These are phyloP conservation scores for Niebla homalea DNA, from an alignment of 495 filamentous ascomycete species.

Conservation along the genomic window DNA sequence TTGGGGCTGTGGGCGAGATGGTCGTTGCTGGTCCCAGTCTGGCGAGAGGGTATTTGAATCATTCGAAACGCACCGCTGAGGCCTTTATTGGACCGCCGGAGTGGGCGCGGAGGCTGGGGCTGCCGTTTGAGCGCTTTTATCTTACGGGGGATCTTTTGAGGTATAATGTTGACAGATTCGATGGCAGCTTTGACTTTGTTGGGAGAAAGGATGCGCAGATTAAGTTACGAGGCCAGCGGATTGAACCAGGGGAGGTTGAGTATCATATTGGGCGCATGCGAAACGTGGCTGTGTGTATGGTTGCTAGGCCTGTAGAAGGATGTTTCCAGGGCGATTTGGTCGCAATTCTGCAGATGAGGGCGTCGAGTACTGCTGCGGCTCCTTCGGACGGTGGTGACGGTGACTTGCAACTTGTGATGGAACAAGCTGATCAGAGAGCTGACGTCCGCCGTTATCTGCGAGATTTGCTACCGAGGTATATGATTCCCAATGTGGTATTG, in stretches of 20 bases:
- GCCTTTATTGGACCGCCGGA: constrained; percentile 19
- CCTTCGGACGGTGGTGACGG: not conserved
- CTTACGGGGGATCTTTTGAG: no score
- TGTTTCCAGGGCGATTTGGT: no score
- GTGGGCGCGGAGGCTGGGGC: constrained; percentile 5
- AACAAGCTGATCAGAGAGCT: not conserved
- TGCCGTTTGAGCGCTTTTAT: constrained; percentile 10
- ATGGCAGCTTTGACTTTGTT: constrained; percentile 20
- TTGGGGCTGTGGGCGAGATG: constrained; percentile 29
- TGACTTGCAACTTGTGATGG: not conserved
- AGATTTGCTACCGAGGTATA: constrained; percentile 21
- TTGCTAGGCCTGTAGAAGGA: no score
- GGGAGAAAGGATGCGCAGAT: constrained; percentile 20
- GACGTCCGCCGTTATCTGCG: not conserved
- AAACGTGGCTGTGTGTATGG: no score
- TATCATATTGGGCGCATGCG: constrained; percentile 5
- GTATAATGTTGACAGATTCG: no score
- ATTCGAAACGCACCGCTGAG: constrained; percentile 20
- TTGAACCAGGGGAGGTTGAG: constrained; percentile 13
- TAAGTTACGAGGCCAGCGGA: constrained; percentile 11
- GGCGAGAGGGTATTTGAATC: constrained; percentile 25
- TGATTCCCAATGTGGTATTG: constrained; percentile 29
- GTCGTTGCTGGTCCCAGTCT: constrained; percentile 25
- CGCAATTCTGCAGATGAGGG: no score
- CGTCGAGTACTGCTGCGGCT: not conserved